phyloP scores from a whole-genome alignment of 2,329 filamentous ascomycete species.

The Penicillium sp. region DNA sequence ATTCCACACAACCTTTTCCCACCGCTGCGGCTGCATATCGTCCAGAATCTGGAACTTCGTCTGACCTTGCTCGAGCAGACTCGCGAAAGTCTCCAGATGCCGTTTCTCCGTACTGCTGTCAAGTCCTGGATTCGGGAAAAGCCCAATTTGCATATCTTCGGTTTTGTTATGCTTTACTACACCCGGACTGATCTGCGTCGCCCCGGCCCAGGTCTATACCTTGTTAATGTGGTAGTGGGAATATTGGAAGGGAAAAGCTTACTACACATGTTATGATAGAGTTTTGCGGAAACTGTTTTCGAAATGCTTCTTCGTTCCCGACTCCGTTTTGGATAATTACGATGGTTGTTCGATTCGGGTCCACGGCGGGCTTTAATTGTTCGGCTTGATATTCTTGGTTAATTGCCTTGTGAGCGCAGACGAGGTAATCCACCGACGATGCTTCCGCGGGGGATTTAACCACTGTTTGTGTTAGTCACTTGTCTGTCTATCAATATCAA shows the following conservation, averaged over 20 bases:
- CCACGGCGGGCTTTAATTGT: constrained; percentile 34
- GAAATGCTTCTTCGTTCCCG: constrained; percentile 39
- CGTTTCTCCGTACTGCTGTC: constrained; percentile 30
- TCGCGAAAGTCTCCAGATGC: constrained; percentile 40
- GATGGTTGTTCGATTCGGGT: constrained; percentile 31
- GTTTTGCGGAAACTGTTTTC: constrained; percentile 26
- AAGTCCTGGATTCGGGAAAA: constrained; percentile 41
- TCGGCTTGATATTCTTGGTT: constrained; percentile 37
- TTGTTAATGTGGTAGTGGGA: too few relatives aligned
- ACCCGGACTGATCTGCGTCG: constrained; percentile 47
- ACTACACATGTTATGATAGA: constrained; percentile 42
- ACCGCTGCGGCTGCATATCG: constrained; percentile 36
- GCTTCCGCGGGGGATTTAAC: constrained; percentile 36
- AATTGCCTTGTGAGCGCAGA: constrained; percentile 42
- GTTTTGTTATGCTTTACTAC: constrained; percentile 47
- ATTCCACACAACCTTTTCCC: constrained; percentile 43
- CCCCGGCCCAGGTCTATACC: constrained; percentile 45
- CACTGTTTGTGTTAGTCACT: too few relatives aligned
- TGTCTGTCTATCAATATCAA: too few relatives aligned
- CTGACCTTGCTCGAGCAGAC: constrained; percentile 39
- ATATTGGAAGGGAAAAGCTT: constrained; percentile 25
- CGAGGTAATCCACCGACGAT: constrained; percentile 31
- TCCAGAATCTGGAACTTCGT: constrained; percentile 36
- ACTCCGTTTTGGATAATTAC: constrained; percentile 42
- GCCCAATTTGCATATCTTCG: constrained; percentile 52